phyloP scores from a whole-genome alignment of 2,329 filamentous ascomycete species.

The Curvularia lunata region DNA sequence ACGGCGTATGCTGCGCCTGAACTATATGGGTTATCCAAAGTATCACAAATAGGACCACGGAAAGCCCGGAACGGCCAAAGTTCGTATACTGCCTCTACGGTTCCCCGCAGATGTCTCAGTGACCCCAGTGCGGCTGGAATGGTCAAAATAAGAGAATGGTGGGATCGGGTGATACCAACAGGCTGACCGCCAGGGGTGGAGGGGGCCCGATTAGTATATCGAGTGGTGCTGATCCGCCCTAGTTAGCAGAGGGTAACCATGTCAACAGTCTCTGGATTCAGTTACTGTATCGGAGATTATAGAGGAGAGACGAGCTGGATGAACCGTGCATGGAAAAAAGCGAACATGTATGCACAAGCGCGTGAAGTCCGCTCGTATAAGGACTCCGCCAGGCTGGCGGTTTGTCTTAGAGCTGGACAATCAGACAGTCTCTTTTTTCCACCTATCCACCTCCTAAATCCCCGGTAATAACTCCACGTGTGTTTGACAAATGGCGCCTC shows the following conservation, averaged over 20 bases:
- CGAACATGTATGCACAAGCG: background rate
- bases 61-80: conserved; percentile 3
- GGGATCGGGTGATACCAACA: background rate
- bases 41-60: conserved; percentile 10
- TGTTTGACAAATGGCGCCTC: conserved; percentile 23
- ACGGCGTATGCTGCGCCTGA: conserved; percentile 1
- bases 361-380: conserved; percentile 5
- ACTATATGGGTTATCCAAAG: background rate
- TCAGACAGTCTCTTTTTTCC: background rate
- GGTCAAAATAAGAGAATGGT: background rate
- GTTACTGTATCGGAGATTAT: conserved; percentile 11
- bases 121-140: background rate
- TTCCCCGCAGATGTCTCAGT: conserved; percentile 16
- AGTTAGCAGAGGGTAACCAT: background rate
- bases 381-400: background rate
- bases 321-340: background rate
- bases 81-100: conserved; percentile 9
- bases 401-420: background rate
- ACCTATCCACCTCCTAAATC: background rate
- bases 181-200: background rate
- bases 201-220: background rate
- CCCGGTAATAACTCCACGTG: background rate
- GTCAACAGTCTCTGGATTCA: background rate
- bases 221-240: conserved; percentile 1
- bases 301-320: conserved; percentile 16